phyloP scores from a whole-genome alignment of 139 green algal genomes.

The Chlamydomonas schloesseri region DNA sequence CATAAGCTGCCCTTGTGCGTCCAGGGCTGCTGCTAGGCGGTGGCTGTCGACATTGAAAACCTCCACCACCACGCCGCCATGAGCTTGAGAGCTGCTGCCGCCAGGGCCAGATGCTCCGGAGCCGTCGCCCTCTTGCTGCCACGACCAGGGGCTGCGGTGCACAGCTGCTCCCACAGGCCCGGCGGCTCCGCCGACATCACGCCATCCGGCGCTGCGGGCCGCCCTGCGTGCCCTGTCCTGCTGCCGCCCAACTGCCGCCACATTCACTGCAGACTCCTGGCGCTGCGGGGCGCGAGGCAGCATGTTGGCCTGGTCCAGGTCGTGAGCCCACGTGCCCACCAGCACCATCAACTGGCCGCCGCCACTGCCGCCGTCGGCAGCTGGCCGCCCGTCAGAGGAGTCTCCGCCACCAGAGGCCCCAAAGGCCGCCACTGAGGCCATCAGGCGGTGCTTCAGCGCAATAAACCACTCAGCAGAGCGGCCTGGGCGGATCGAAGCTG shows the following conservation, averaged over 20 bases:
- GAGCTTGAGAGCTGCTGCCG: no score
- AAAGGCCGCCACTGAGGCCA: constrained; percentile 48
- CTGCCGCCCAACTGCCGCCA: no score
- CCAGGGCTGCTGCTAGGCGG: constrained; percentile 83
- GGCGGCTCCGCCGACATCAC: background rate
- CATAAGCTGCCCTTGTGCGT: constrained; percentile 67
- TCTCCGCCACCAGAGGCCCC: background rate
- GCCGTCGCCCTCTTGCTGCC: background rate
- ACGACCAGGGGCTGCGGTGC: constrained; percentile 5
- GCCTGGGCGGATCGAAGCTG: constrained; percentile 72
- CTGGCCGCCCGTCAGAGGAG: no score
- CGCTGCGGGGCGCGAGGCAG: constrained; percentile 39
- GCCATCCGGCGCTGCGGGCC: background rate
- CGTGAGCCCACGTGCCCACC: constrained; percentile 84
- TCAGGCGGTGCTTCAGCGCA: constrained; percentile 54
- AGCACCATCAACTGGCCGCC: constrained; percentile 43
- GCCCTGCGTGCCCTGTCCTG: no score
- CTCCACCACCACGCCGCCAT: background rate
- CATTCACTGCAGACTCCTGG: no score
- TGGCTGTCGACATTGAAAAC: constrained; percentile 79
- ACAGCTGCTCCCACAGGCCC: background rate
- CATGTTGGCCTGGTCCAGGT: constrained; percentile 78
- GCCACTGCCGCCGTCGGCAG: no score
- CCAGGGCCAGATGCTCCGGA: no score
- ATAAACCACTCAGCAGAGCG: constrained; percentile 52